Base-by-base conservation (phyloP, 305 asterid species). In the Fraxinus sp. region DNA sequence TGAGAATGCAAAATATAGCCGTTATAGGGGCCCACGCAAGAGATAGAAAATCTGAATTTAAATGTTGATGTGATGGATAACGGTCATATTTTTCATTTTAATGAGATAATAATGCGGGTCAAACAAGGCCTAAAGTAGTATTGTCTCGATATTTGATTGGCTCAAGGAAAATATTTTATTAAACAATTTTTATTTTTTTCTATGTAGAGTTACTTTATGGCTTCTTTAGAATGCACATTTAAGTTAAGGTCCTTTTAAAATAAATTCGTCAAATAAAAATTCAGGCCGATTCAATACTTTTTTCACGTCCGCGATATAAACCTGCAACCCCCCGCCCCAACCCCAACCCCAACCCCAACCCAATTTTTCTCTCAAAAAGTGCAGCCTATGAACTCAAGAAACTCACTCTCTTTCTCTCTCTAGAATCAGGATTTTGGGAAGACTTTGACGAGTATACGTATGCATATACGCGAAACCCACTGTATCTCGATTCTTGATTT, bases 271-370 rank as follows among this genome's bases (percentile, higher is more conserved):
- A 66, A 79, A 39, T 16, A 43, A 73, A 57, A 77, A 86, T 85
- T 86, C 72, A 86, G 87, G 85, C 86, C 83, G 80, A 89, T 87
- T 75, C 80, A 88, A 89, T 86, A 33, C 84, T 39, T 55, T 9
- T 89, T 91, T 91, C 88, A 89, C 91, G 92, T 91, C 93, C 92
- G 91, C 85, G 59, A 83, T 82, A 85, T 86, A 88, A 81, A 71
- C 80, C 30, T 6, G 39, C 8, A 36, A 36, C 8, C 8, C 39
- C 1, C 39, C 37, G 0, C 7, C 37, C 37, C 37, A 35, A 35
- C 66, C 9, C 68, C 8, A 2, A 57, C 14, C 28, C 72, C 30
- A 20, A 18, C 33, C 13, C 72, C 13, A 59, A 1, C 70, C 28
- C 70, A 5, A 59, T 9, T 24, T 9, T 24, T 64, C 73, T 64